Percentiles rank a stretch among this genome's conserved stretches.
Evolutionary conservation across 2,329 filamentous ascomycete genomes (phyloP).

Genomic region (Xenoacremonium recifei): DNA sequence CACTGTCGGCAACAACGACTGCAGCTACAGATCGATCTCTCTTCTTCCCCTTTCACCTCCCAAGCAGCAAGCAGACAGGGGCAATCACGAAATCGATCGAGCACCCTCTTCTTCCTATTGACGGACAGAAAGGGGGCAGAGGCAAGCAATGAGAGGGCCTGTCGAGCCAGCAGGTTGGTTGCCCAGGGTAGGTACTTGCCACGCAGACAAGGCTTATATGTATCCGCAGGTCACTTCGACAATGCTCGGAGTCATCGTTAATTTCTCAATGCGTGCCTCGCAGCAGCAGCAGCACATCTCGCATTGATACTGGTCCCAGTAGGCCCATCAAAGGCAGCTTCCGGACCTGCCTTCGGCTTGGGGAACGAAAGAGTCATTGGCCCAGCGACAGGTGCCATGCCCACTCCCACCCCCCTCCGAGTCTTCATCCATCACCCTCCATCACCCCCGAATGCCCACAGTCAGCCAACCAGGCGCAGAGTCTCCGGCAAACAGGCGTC

Average conservation of each 20-base stretch:
- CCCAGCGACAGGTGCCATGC: background rate
- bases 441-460: background rate
- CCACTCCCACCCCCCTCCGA: background rate
- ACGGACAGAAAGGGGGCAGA: no score
- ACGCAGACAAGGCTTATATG: slow-evolving; percentile 9
- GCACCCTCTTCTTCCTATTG: no score
- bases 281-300: background rate
- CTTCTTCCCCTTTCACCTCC: no score
- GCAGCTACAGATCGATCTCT: no score
- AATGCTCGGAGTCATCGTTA: background rate
- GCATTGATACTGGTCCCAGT: background rate
- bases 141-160: no score
- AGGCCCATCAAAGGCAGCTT: no score
- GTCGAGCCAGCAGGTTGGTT: no score
- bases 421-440: background rate
- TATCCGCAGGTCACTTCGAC: slow-evolving; percentile 12
- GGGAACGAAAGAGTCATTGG: background rate
- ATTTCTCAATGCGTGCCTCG: background rate
- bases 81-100: no score
- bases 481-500: background rate
- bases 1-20: no score
- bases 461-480: background rate
- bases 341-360: background rate
- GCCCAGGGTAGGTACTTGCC: slow-evolving; percentile 6
- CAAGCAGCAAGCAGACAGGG: no score